Base-by-base conservation (phyloP, 495 filamentous ascomycete genomes). In the Aspergillus avenaceus region DNA sequence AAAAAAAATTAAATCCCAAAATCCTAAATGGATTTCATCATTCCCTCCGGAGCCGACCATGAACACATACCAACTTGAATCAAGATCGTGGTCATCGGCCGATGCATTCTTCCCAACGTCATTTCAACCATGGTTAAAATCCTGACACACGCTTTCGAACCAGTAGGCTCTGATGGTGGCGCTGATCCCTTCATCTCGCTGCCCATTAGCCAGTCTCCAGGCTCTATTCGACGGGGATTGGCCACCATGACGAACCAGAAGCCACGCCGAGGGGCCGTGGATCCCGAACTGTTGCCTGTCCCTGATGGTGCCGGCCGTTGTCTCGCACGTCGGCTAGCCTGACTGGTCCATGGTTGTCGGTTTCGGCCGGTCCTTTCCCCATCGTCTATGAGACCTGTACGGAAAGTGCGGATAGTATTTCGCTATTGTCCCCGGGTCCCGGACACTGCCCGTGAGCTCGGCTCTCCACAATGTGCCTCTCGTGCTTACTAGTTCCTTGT, bases 301-400 rank as follows among this genome's bases (percentile, higher is more conserved):
- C 18, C 38, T 25, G 13, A 26, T n/a, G 25, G 13, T 19, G 5
- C 41, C 45, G 50, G 38, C 31, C 29, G 28, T 41, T 49, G 41
- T 42, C 46, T 41, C 49, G 52, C 36, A 49, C 40, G 40, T 34
- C 41, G 41, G 23, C 46, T 29, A 16, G 40, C 34, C 34, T 49
- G 32, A 45, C 52, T 49, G 52, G 47, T 19, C 24, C 46, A 45
- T 16, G 9, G 26, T 22, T 27, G 28, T 53, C 45, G 51, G 51
- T 42, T 43, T 53, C 50, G 50, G 50, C 37, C 50, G 50, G 50
- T 45, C 44, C n/a, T 38, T 42, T 37, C 31, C 11, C 43, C 43
- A 19, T 23, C 21, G 44, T 22, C 7, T 25, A 28, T 28, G 24
- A 14, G 28, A 7, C 11, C 19, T 37, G 45, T 34, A 21, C 27